Conservation (phyloP, 352 stramenopile species). For the Pythium coloratum region DNA sequence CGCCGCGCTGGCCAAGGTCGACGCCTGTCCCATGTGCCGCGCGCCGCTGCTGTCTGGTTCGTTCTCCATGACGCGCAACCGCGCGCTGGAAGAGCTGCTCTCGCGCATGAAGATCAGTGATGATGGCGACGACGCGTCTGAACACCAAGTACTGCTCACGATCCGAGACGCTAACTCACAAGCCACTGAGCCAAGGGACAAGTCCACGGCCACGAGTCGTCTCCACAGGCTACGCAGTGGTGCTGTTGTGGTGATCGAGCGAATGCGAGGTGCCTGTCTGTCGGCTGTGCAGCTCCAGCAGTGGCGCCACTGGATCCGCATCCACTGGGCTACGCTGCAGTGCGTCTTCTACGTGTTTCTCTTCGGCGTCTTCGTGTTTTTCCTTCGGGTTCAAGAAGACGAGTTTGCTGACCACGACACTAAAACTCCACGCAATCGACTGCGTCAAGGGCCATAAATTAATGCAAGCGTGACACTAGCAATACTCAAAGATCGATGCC, state of each 20-base stretch:
- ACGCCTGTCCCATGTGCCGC: conserved; percentile 63
- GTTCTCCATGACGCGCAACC: conserved; percentile 54
- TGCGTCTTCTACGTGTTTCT: conserved; percentile 63
- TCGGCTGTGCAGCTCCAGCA: conserved; percentile 27
- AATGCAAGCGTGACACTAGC: not conserved
- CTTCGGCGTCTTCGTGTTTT: conserved; percentile 62
- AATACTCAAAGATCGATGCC: not conserved
- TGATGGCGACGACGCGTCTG: conserved; percentile 1
- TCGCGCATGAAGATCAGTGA: conserved; percentile 16
- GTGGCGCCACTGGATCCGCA: conserved; percentile 52
- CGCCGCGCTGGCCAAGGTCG: conserved; percentile 34
- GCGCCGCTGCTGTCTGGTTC: conserved; percentile 43
- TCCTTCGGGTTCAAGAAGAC: conserved; percentile 62
- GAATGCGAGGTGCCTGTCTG: not conserved
- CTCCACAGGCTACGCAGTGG: not conserved
- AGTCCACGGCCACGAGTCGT: not conserved
- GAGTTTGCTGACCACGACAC: conserved; percentile 39
- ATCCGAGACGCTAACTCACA: conserved; percentile 11
- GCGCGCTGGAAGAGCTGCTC: conserved; percentile 45
- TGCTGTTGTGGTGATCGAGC: not conserved
- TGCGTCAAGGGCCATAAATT: not conserved
- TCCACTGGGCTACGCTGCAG: conserved; percentile 57
- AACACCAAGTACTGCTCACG: conserved; percentile 27
- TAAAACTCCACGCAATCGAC: not conserved
- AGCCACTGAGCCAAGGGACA: not conserved